Percentiles rank a stretch among this genome's conserved stretches.
Conservation (phyloP, 106 monocot species). For the Dioscorea alata region DNA sequence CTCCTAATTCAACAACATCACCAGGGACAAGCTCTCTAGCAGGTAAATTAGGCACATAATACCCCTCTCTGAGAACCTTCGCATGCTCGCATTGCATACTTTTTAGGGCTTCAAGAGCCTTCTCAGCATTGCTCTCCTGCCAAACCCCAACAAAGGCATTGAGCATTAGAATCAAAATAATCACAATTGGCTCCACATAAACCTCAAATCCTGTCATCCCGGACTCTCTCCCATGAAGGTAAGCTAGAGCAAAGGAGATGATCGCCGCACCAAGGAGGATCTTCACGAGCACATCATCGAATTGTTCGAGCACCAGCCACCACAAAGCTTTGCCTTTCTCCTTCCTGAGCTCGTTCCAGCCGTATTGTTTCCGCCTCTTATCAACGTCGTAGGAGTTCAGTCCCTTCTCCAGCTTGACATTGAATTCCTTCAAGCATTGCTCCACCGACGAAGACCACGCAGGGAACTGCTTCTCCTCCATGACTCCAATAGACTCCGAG, state of each 20-base stretch:
- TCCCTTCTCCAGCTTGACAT: constrained; percentile 51
- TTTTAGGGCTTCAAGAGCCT: constrained; percentile 51
- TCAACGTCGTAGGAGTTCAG: constrained; percentile 40
- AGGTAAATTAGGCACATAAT: constrained; percentile 26
- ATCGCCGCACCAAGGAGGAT: constrained; percentile 55
- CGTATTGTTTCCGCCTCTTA: constrained; percentile 31
- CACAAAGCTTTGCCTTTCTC: constrained; percentile 59
- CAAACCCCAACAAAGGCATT: constrained; percentile 56
- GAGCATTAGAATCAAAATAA: constrained; percentile 38
- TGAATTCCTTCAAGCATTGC: constrained; percentile 56
- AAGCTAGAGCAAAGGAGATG: constrained; percentile 46
- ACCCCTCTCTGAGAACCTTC: constrained; percentile 45
- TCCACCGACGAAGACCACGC: constrained; percentile 56
- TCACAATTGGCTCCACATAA: constrained; percentile 51
- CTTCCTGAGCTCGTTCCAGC: constrained; percentile 61
- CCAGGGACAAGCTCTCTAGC: constrained; percentile 54
- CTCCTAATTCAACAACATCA: constrained; percentile 53
- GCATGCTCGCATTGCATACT: constrained; percentile 52
- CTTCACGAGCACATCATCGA: constrained; percentile 63
- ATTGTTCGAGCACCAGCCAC: constrained; percentile 53
- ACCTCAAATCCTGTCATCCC: constrained; percentile 23
- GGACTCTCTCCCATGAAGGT: constrained; percentile 29
- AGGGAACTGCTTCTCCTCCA: constrained; percentile 52
- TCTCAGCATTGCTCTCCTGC: constrained; percentile 64
- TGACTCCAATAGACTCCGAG: neutral